Evolutionary conservation across 352 stramenopile genomes (phyloP), one percentile per base, ranked within the genome.

Genomic region (Pythium phragmitis): DNA sequence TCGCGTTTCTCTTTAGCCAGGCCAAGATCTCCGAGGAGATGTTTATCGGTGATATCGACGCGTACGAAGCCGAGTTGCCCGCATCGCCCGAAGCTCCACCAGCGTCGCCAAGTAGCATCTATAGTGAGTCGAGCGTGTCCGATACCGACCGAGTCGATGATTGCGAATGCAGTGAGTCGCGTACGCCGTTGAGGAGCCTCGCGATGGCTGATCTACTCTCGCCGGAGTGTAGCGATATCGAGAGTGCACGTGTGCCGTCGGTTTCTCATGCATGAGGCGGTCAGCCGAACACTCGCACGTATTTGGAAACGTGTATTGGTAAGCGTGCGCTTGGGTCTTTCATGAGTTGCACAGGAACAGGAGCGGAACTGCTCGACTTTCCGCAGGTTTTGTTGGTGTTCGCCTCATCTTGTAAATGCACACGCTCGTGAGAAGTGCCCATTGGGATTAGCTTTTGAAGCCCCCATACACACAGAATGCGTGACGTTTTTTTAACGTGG

Each of bases 11-110:
- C 19, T 62, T 68, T 16, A 61, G 55, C 47, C 54, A 59, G 16
- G 62, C 53, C 48, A 54, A 55, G 39, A 63, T 68, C 47, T 63
- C 62, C 1, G 54, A 63, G 23, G 62, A 68, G 19, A 63, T 59
- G 54, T 58, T 68, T 39, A 57, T 69, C 23, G 56, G 47, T 8
- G 63, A 65, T 7, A 41, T 64, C 19, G 47, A 63, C 46, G 61
- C 57, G 36, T 51, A 16, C 39, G 13, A 46, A 9, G 13, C 7
- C 13, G 13, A 46, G 8, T 9, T 14, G 17, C 5, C 17, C 5
- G 17, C 13, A 8, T 19, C 39, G 17, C 39, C 39, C 13, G 39
- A 17, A 46, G 1, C 26, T 2, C 39, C 11, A 19, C 16, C 13
- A 14, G 16, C 14, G 39, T 46, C 8, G 39, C 39, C 39, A 30